phyloP scores from a whole-genome alignment of 345 rosid genomes.

The Eucalyptus decipiens region DNA sequence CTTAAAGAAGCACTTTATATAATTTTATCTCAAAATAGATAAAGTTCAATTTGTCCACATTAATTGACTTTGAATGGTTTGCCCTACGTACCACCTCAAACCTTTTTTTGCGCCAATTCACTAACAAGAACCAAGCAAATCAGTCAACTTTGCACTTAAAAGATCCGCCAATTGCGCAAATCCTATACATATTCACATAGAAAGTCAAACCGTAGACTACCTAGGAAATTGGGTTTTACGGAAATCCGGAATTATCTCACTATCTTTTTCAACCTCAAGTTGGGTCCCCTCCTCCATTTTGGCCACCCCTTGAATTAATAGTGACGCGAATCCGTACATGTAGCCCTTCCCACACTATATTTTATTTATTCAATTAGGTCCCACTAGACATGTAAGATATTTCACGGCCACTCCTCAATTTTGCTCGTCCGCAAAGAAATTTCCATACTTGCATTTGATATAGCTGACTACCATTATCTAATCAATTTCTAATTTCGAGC shows the following conservation, averaged over 20 bases:
- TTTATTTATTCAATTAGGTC: not conserved
- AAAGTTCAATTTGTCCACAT: not conserved
- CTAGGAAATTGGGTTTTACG: not conserved
- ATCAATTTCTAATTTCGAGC: not conserved
- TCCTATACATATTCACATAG: not conserved
- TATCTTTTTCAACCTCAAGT: not conserved
- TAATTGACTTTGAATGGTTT: not conserved
- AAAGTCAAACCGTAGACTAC: not conserved
- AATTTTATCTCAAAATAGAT: not conserved
- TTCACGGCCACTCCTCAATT: not conserved
- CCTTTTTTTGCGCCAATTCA: not conserved
- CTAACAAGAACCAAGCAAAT: not conserved
- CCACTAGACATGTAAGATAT: not conserved
- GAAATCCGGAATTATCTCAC: not conserved
- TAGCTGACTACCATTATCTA: not conserved
- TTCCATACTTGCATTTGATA: not conserved
- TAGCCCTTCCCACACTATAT: not conserved
- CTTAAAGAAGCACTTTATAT: not conserved
- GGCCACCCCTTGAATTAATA: not conserved
- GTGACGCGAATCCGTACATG: not conserved
- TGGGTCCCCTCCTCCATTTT: not conserved
- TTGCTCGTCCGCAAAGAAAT: not conserved
- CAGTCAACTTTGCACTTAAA: not conserved
- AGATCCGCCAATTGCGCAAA: not conserved
- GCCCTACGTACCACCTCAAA: not conserved